phyloP scores from a whole-genome alignment of 2,329 filamentous ascomycete genomes.

The Aspergillus phoenicis region DNA sequence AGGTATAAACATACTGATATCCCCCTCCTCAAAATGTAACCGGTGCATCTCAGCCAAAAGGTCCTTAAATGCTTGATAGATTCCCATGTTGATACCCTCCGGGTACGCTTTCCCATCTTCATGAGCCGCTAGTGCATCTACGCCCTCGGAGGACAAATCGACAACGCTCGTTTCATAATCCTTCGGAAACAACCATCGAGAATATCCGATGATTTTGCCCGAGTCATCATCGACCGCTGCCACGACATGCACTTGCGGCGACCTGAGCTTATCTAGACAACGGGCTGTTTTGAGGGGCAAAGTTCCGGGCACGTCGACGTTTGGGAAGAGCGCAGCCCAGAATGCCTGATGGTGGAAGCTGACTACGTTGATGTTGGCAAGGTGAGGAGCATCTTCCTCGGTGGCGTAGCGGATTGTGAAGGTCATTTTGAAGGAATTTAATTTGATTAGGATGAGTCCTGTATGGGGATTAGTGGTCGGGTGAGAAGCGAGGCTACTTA shows the following conservation, averaged over 20 bases:
- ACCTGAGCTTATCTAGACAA: conserved; percentile 44
- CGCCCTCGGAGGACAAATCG: conserved; percentile 43
- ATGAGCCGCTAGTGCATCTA: conserved; percentile 48
- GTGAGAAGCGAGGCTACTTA: not conserved
- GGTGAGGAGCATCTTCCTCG: conserved; percentile 43
- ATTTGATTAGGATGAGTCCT: not conserved
- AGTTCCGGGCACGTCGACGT: conserved; percentile 27
- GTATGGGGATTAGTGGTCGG: not conserved
- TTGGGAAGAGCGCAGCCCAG: conserved; percentile 31
- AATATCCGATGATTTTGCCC: conserved; percentile 47
- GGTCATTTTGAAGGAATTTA: not conserved
- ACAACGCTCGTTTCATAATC: conserved; percentile 39
- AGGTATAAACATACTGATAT: conserved; percentile 19
- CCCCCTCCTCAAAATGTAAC: conserved; percentile 12
- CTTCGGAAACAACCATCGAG: conserved; percentile 48
- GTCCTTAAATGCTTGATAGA: conserved; percentile 24
- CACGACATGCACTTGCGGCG: conserved; percentile 45
- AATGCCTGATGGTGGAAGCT: conserved; percentile 48
- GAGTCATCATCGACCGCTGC: conserved; percentile 41
- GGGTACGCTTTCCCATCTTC: conserved; percentile 45
- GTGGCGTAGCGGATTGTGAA: conserved; percentile 44
- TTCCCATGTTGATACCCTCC: conserved; percentile 48
- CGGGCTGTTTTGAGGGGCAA: conserved; percentile 41
- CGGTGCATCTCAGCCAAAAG: conserved; percentile 13
- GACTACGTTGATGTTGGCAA: conserved; percentile 50